A percentile compares a stretch with the other conserved stretches of the same genome.
phyloP scores from a whole-genome alignment of 106 monocot species.

The Dendrobium officinale region DNA sequence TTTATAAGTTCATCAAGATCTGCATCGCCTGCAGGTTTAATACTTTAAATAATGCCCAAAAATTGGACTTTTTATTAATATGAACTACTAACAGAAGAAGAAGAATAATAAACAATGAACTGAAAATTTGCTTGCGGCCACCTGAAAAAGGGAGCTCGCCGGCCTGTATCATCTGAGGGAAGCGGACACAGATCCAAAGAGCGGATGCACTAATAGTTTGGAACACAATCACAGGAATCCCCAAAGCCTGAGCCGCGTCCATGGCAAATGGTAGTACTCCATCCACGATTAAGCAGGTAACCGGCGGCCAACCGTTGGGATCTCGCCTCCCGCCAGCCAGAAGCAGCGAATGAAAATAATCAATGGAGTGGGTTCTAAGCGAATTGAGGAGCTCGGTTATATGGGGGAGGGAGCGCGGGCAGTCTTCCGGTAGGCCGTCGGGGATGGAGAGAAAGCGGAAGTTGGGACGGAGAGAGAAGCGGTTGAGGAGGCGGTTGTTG shows the following conservation, averaged over 20 bases:
- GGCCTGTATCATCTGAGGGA: conserved; percentile 18
- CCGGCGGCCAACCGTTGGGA: conserved; percentile 10
- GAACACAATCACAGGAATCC: conserved; percentile 35
- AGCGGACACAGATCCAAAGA: conserved; percentile 20
- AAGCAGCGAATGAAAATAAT: conserved; percentile 11
- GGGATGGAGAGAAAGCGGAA: conserved; percentile 45
- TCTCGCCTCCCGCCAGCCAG: neutral
- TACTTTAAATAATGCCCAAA: no score
- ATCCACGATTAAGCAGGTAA: conserved; percentile 34
- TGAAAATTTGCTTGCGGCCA: neutral
- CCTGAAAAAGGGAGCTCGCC: conserved; percentile 10
- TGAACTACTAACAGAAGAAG: no score
- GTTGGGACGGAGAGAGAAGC: conserved; percentile 9
- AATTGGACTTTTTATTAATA: no score
- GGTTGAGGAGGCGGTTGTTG: conserved; percentile 22
- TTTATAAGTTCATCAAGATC: neutral
- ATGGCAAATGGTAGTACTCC: conserved; percentile 20
- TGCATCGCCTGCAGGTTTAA: neutral
- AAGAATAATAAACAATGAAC: neutral
- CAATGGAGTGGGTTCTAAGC: conserved; percentile 10
- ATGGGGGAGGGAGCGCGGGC: neutral
- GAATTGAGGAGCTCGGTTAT: conserved; percentile 20
- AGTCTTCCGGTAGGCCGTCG: conserved; percentile 40
- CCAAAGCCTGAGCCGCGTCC: conserved; percentile 34
- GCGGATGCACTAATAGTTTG: conserved; percentile 28